Conservation (phyloP, 805 yeast genomes). For the Teunomyces cretensis region DNA sequence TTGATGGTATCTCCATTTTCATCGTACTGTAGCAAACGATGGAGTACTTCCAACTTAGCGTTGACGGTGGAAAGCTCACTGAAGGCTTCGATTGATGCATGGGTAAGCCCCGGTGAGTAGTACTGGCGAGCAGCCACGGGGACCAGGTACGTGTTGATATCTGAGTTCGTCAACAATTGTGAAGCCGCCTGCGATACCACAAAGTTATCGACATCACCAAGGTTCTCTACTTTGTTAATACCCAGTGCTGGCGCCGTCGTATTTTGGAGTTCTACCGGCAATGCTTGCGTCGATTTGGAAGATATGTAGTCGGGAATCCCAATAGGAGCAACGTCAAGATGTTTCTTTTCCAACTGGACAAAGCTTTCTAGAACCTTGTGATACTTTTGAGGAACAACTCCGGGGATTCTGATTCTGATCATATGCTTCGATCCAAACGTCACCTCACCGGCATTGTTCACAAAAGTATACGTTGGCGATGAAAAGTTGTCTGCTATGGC, state of each 20-base stretch:
- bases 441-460: conserved; percentile 58
- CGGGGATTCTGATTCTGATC: conserved; percentile 55
- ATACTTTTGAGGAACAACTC: conserved; percentile 44
- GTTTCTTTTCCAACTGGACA: conserved; percentile 31
- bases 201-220: conserved; percentile 18
- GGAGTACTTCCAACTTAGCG: conserved; percentile 45
- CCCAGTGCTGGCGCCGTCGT: conserved; percentile 9
- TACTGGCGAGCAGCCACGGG: conserved; percentile 34
- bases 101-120: conserved; percentile 34
- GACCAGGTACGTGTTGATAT: conserved; percentile 36
- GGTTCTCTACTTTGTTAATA: background rate
- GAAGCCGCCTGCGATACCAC: conserved; percentile 36
- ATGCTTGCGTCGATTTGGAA: conserved; percentile 21
- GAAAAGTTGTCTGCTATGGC: conserved; percentile 48
- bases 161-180: conserved; percentile 30
- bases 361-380: conserved; percentile 15
- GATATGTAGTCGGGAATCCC: conserved; percentile 35
- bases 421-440: conserved; percentile 43
- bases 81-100: conserved; percentile 43
- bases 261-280: conserved; percentile 17
- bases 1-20: conserved; percentile 28
- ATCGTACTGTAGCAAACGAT: conserved; percentile 44
- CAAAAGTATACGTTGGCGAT: conserved; percentile 57
- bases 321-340: conserved; percentile 34
- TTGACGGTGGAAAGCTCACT: conserved; percentile 36